Base-by-base conservation (phyloP, 23 red algal species). In the Gracilaria caudata region DNA sequence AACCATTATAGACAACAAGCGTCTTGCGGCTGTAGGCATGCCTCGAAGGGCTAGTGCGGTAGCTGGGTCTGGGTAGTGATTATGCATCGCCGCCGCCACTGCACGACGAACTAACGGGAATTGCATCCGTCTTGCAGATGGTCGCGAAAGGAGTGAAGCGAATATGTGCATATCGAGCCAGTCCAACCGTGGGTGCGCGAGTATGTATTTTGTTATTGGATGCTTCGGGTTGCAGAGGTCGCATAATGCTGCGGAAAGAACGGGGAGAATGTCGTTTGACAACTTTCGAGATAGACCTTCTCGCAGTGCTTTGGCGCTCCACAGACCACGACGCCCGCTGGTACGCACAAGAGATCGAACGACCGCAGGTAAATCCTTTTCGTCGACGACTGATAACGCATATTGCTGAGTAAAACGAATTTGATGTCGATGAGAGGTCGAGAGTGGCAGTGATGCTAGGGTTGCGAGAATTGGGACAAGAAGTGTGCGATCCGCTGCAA, bases 401-500 rank as follows among this genome's bases (percentile, higher is more conserved):
- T 74, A 86, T 29, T 58, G 51, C 37, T 68, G 82, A 26, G 82
- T 86, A 26, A 66, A 73, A 32, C 82, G 82, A 25, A 66, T 76
- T 60, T 86, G 82, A 32, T 59, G 82, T 51, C 47, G 49, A 24
- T 86, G 82, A 35, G 82, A 43, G 68, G 34, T 56, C 9, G 82
- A 56, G 63, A 73, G 64, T 17, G 82, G 65, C n/a, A 86, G 82
- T 4, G 37, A 73, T 29, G 82, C 56, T 28, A 86, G 66, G 2
- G 82, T 86, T 39, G 82, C 82, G 10, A 86, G 64, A 37, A 86
- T 76, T 38, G 82, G 64, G 3, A 86, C 82, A 32, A 86, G 51
- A 20, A 86, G 68, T n/a, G 82, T 86, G 7, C 82, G 82, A 46
- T 86, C 82, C 51, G 68, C 41, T 51, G 64, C 40, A 33, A 86